These are phyloP conservation scores for Capsella rubella DNA, from an alignment of 441 rosid genomes.

Conservation along the genomic window DNA sequence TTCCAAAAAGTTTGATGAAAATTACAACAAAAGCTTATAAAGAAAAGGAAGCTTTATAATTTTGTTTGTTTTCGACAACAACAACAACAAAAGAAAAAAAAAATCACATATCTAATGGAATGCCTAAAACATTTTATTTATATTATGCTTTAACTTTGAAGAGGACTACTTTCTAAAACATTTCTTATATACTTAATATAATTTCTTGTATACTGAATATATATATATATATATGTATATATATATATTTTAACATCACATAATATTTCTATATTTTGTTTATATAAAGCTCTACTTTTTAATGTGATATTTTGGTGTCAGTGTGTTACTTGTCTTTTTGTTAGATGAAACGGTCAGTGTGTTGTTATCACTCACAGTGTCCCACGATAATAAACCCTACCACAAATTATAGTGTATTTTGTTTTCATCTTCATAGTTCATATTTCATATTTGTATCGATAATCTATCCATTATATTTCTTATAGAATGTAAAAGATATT, in stretches of 20 bases:
- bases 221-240: too few relatives aligned
- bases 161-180: neutral
- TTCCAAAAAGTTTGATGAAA: too few relatives aligned
- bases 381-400: conserved; percentile 22
- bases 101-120: too few relatives aligned
- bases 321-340: conserved; percentile 31
- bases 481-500: neutral
- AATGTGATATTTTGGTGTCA: conserved; percentile 35
- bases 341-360: conserved; percentile 37
- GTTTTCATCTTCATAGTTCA: neutral
- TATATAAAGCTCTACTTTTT: neutral
- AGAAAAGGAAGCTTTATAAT: too few relatives aligned
- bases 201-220: too few relatives aligned
- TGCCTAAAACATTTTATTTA: too few relatives aligned
- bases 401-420: neutral
- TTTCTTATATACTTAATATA: too few relatives aligned
- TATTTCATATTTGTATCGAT: neutral
- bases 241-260: neutral
- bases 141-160: too few relatives aligned
- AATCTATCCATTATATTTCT: neutral
- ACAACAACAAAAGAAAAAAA: too few relatives aligned
- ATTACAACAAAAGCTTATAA: too few relatives aligned
- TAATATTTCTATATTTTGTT: neutral
- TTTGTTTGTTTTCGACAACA: too few relatives aligned
- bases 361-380: conserved; percentile 34